Evolutionary conservation across 2,329 filamentous ascomycete genomes (phyloP), one percentile per base, ranked within the genome.

Genomic region (Macroventuria anomochaeta): DNA sequence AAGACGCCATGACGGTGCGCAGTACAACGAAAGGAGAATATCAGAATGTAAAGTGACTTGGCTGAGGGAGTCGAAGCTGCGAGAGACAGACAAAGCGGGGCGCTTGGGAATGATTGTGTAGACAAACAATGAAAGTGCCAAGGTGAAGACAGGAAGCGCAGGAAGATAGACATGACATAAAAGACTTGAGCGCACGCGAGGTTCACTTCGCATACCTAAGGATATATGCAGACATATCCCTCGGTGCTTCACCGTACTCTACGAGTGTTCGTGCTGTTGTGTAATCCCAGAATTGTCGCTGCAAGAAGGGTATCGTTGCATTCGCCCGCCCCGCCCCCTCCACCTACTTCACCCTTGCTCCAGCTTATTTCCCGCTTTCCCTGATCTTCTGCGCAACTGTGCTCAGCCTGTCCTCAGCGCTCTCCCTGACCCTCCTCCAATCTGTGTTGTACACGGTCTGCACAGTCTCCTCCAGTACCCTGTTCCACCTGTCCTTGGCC

Each of bases 401-500:
- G 25, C 68, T 69, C 5, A 75, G 70, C 40, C 70, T 69, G 52
- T 78, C 77, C 59, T 80, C 79, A 11, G 74, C 65, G 6, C 68
- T 64, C 58, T 77, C 73, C 40, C 77, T 65, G 43, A 74, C 69
- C 32, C 64, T 71, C 44, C 70, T 68, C 79, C 79, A 82, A 52
- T 81, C 77, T 15, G 72, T 75, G n/a, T 69, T 68, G 64, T 80
- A 75, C 20, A 78, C 58, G 49, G 67, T 75, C 66, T 70, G 65
- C 46, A 81, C 74, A 23, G 74, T 68, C 15, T 68, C 68, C 67
- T 80, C 79, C 5, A 82, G 59, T 52, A 78, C 75, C 21, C 74
- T 63, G 57, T 82, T 82, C 80, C 80, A 82, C 55, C 74, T 63
- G 52, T 82, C 79, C 63, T 81, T 81, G 15, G 77, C 77, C 48